Base-by-base conservation (phyloP, 257 asterid genomes). In the Jacaranda copaia region DNA sequence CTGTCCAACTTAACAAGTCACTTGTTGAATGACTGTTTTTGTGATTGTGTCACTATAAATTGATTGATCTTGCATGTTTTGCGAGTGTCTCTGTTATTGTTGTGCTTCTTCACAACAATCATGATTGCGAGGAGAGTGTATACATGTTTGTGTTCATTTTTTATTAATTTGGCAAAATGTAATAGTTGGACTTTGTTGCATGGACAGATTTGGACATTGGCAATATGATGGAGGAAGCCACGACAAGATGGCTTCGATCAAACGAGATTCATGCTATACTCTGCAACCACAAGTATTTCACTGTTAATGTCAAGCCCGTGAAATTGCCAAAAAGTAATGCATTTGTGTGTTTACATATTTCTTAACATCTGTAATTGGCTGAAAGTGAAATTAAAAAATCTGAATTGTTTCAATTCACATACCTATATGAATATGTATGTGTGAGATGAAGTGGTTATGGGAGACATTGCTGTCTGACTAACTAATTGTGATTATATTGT, bases 191-290 rank as follows among this genome's bases (percentile, higher is more conserved):
- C 61, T 52, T 79, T 72, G 46, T 71, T 84, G 46, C 58, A 18
- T 84, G 85, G 67, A 32, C 91, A 95, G 99, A 95, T 83, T 86
- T 95, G 88, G 99, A 95, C 79, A 80, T 95, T 55, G 73, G 62
- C 60, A 82, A 72, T 65, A 84, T 90, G 73, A 79, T 86, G 88
- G 94, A 82, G 85, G 99, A 95, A 82, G 97, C 99, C 74, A 87
- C 83, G 84, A 42, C 84, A 66, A 89, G 99, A 82, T 95, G 99
- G 99, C 93, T 95, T 70, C 80, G 99, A 61, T 97, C 99, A 2
- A 95, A 95, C 55, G 99, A 95, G 90, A 95, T 95, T 77, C 90
- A 95, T 78, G 99, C 99, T 35, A 82, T 95, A 71, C 94, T 95
- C 72, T 85, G 90, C 81, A 95, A 95, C 90, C 75, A 79, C 87